phyloP scores from a whole-genome alignment of 1,139 yeast genomes.

The Blastobotrys apis region DNA sequence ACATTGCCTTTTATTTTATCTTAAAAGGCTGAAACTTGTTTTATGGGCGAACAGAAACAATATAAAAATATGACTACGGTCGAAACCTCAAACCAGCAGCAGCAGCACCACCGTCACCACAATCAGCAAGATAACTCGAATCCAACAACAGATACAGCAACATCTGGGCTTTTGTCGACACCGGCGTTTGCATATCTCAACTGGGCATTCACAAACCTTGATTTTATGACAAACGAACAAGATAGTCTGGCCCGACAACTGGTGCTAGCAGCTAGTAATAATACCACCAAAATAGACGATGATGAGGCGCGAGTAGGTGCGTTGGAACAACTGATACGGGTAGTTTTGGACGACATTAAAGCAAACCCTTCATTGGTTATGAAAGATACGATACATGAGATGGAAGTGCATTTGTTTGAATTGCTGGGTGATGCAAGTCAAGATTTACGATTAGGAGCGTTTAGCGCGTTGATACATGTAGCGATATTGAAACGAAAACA shows the following conservation, averaged over 20 bases:
- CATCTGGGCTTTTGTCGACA: conserved; percentile 1
- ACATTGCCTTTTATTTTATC: too few relatives aligned
- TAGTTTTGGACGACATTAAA: background rate
- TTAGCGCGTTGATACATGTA: conserved; percentile 2
- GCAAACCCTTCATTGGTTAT: background rate
- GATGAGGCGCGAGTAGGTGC: background rate
- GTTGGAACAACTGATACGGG: background rate
- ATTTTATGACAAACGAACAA: conserved; percentile 6
- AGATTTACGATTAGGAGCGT: conserved; percentile 4
- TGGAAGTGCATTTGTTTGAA: background rate
- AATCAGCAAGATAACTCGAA: too few relatives aligned
- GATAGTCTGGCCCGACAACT: too few relatives aligned
- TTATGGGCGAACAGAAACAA: too few relatives aligned
- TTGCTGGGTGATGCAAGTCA: background rate
- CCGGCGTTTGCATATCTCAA: conserved; percentile 11
- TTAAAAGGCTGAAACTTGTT: too few relatives aligned
- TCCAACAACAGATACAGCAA: too few relatives aligned
- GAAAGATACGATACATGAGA: background rate
- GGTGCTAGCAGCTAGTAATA: too few relatives aligned
- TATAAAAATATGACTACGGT: too few relatives aligned
- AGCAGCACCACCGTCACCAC: too few relatives aligned
- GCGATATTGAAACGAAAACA: conserved; percentile 1
- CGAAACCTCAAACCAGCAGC: too few relatives aligned
- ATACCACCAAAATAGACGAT: background rate
- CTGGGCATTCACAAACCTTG: conserved; percentile 1